Conservation (phyloP, 1,284 basidiomycete species). For the Heterobasidion parviporum region DNA sequence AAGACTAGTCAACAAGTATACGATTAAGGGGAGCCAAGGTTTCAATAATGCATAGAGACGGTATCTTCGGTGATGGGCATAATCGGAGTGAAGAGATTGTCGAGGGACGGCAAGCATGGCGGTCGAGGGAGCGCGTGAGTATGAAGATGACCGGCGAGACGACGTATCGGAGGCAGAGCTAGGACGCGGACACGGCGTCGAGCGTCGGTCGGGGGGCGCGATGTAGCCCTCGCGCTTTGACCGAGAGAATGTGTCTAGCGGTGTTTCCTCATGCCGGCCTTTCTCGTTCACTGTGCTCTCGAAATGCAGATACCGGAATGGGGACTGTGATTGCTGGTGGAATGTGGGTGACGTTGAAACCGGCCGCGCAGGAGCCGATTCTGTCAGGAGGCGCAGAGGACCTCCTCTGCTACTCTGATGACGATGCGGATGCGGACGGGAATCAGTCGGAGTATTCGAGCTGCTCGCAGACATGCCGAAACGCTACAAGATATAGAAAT, state of each 20-base stretch:
- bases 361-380: constrained; percentile 10
- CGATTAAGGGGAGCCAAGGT: constrained; percentile 66
- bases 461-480: neutral
- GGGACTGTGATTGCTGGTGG: constrained; percentile 16
- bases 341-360: constrained; percentile 16
- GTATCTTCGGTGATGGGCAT: constrained; percentile 11
- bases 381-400: constrained; percentile 9
- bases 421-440: constrained; percentile 1
- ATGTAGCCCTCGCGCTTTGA: constrained; percentile 3
- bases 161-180: neutral
- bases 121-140: constrained; percentile 5
- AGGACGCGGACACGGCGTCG: constrained; percentile 1
- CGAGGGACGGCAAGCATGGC: constrained; percentile 11
- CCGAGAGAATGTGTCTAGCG: neutral
- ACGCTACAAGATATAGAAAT: neutral
- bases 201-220: neutral
- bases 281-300: constrained; percentile 12
- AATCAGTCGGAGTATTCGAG: constrained; percentile 1
- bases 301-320: constrained; percentile 27
- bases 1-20: constrained; percentile 61
- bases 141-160: neutral
- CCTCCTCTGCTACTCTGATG: neutral
- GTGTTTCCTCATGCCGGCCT: neutral
- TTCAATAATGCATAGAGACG: constrained; percentile 25
- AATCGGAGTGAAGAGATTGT: constrained; percentile 11